These are phyloP conservation scores for Tulasnella sp. DNA, from an alignment of 768 basidiomycete genomes.

Conservation along the genomic window DNA sequence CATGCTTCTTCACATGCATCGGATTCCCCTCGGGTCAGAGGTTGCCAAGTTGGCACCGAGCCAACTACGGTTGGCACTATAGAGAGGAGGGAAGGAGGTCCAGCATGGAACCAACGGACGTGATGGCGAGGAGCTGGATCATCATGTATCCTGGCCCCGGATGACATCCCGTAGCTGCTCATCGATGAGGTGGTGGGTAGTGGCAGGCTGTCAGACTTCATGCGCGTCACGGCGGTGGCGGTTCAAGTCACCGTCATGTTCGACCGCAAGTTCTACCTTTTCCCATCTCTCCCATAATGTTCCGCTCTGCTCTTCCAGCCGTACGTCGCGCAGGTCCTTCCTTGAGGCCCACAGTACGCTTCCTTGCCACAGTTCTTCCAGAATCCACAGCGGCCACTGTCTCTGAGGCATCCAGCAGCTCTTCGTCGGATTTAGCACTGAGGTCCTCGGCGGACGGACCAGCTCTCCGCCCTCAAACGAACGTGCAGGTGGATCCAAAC, in stretches of 20 bases:
- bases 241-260: too few relatives aligned
- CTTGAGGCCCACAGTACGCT: too few relatives aligned
- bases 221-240: too few relatives aligned
- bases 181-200: too few relatives aligned
- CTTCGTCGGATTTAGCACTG: neutral
- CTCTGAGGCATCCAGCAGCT: neutral
- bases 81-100: slow-evolving; percentile 17
- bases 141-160: neutral
- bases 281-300: too few relatives aligned
- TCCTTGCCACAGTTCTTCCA: neutral
- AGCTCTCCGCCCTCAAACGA: slow-evolving; percentile 34
- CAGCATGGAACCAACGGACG: slow-evolving; percentile 18
- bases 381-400: neutral
- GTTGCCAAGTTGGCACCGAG: slow-evolving; percentile 20
- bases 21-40: slow-evolving; percentile 23
- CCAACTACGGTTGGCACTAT: slow-evolving; percentile 19
- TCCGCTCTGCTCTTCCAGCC: too few relatives aligned
- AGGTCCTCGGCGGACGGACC: neutral
- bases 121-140: slow-evolving; percentile 8
- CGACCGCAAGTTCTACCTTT: too few relatives aligned
- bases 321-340: too few relatives aligned
- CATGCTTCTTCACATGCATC: slow-evolving; percentile 24
- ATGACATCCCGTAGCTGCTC: too few relatives aligned
- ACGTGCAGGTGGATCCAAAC: slow-evolving; percentile 39
- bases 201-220: too few relatives aligned